Evolutionary conservation across 2,329 filamentous ascomycete genomes (phyloP), one percentile per base, ranked within the genome.

Genomic region (Scedosporium apiospermum): DNA sequence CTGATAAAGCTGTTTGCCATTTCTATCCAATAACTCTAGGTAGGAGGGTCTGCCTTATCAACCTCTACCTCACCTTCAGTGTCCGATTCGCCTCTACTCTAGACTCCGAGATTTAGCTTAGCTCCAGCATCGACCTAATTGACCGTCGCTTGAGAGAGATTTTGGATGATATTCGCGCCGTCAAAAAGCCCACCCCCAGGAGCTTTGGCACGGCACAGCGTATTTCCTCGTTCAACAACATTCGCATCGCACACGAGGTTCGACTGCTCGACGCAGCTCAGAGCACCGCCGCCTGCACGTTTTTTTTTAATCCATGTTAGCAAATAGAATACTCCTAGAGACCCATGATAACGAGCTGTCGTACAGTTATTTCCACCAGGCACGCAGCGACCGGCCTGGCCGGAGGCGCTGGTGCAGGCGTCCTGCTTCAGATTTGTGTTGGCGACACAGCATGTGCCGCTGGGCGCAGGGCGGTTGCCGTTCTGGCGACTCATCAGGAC

Each of bases 371-470:
- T 65, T n/a, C 67, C 69, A 12, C 65, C 71, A 34, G 73, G 73
- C 2, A 75, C 71, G 64, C 73, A 75, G 42, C 70, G 69, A 21
- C 73, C 73, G 7, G 63, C 49, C 65, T 70, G 65, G 62, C 73
- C 73, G 65, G 72, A 72, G 62, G 70, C 67, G 14, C 44, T 66
- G 16, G 57, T 59, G 70, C 73, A 75, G 60, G 71, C 65, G 65
- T 75, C 73, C 66, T 75, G 71, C 71, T 75, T 75, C 53, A 74
- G 64, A 64, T 64, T 71, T 4, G 68, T 72, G 64, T 70, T 70
- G 64, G 71, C 68, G 16, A 74, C 68, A 65, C 73, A 75, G 70
- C 73, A 75, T 41, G 65, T 65, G 44, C 73, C 73, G 34, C 55
- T 68, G 34, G 73, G 71, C 12, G 73, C 70, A 14, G 73, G 73